Conservation (phyloP, 108 stramenopile genomes). For the Mediolabrus comicus region DNA sequence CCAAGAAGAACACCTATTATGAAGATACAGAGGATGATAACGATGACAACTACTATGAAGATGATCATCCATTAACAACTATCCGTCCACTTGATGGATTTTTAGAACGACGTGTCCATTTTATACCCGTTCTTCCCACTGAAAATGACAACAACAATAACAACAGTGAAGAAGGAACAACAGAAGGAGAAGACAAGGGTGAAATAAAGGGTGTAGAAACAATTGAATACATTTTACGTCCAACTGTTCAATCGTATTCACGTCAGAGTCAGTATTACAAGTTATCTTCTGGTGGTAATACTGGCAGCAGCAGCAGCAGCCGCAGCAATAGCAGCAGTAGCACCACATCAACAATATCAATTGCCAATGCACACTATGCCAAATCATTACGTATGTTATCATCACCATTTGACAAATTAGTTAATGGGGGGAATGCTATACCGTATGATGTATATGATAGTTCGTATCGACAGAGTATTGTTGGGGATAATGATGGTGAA, state of each 20-base stretch:
- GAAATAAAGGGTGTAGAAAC: not conserved
- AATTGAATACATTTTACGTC: not conserved
- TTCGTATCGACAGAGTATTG: conserved; percentile 9
- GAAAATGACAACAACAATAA: not conserved
- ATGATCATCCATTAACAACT: not conserved
- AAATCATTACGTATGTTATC: conserved; percentile 39
- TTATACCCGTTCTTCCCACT: not conserved
- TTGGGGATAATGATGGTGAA: not conserved
- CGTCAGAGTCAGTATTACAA: not conserved
- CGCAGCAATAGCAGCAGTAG: not conserved
- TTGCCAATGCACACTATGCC: conserved; percentile 41
- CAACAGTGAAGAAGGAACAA: not conserved
- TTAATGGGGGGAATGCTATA: conserved; percentile 32
- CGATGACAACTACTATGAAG: not conserved
- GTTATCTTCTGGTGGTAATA: no score
- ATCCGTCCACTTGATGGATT: conserved; percentile 24
- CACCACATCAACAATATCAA: no score
- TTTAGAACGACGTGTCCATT: not conserved
- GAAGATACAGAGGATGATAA: not conserved
- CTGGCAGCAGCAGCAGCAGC: no score
- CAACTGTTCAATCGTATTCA: not conserved
- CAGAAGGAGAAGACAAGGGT: not conserved
- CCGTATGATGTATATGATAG: conserved; percentile 1
- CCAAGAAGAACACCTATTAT: no score
- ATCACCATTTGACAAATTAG: conserved; percentile 19